A percentile compares a stretch with the other conserved stretches of the same genome.
Conservation (phyloP, 305 asterid genomes). For the Fraxinus latifolia region DNA sequence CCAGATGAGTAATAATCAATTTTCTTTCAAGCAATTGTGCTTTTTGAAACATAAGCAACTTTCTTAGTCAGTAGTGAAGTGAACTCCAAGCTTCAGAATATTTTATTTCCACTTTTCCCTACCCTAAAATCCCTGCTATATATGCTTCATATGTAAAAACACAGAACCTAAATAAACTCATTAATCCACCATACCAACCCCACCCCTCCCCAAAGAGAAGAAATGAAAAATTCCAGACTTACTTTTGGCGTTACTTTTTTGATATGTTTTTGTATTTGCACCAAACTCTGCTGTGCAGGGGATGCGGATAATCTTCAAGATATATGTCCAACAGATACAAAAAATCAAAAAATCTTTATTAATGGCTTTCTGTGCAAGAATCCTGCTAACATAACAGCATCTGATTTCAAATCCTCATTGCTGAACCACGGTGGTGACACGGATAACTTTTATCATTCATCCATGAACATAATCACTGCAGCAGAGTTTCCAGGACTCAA, state of each 20-base stretch:
- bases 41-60: constrained; percentile 46
- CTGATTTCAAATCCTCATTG: constrained; percentile 59
- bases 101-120: constrained; percentile 36
- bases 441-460: constrained; percentile 42
- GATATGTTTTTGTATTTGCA: constrained; percentile 20
- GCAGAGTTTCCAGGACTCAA: constrained; percentile 68
- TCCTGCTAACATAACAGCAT: constrained; percentile 34
- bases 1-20: constrained; percentile 33
- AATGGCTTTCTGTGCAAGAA: constrained; percentile 75
- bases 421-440: constrained; percentile 47
- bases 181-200: not conserved
- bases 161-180: not conserved
- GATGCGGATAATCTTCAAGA: constrained; percentile 61
- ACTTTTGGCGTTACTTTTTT: constrained; percentile 22
- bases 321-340: constrained; percentile 48
- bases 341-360: constrained; percentile 34
- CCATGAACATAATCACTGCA: constrained; percentile 44
- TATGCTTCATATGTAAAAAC: constrained; percentile 9
- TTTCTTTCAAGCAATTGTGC: constrained; percentile 31
- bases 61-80: constrained; percentile 42
- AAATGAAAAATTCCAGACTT: constrained; percentile 14
- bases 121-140: constrained; percentile 9
- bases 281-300: constrained; percentile 14
- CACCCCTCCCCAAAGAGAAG: not conserved
- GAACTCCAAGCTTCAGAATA: constrained; percentile 57